A percentile compares a stretch with the other conserved stretches of the same genome.
Conservation (phyloP, 768 basidiomycete species). For the Tricholoma sp. region DNA sequence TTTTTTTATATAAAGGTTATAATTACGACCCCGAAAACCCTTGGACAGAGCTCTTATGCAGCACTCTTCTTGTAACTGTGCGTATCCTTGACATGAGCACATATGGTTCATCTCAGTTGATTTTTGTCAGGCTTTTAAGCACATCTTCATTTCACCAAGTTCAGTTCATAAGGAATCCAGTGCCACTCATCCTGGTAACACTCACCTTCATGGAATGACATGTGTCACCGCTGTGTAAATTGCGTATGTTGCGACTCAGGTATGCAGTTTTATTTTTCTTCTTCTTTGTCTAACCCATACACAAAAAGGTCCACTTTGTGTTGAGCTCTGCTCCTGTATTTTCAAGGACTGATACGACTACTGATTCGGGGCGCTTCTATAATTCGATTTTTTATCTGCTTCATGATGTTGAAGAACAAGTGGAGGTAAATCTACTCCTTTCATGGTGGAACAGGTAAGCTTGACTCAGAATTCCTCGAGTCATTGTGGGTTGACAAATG, state of each 20-base stretch:
- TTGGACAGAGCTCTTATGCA: constrained; percentile 18
- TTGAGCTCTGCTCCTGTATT: not conserved
- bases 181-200: constrained; percentile 5
- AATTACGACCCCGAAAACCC: constrained; percentile 18
- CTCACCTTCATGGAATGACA: constrained; percentile 10
- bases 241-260: constrained; percentile 11
- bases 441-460: not conserved
- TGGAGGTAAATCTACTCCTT: not conserved
- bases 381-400: not conserved
- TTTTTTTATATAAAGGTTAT: constrained; percentile 16
- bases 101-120: too few species aligned
- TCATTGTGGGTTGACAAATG: not conserved
- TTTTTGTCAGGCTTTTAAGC: constrained; percentile 5
- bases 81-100: constrained; percentile 8
- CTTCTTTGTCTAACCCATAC: not conserved
- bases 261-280: not conserved
- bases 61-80: constrained; percentile 15
- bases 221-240: constrained; percentile 6
- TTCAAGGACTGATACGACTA: too few species aligned
- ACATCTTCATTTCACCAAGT: constrained; percentile 8
- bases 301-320: not conserved
- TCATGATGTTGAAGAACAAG: not conserved
- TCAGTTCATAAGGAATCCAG: constrained; percentile 2
- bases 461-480: not conserved
- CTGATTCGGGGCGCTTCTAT: too few species aligned